These are phyloP conservation scores for Torulaspora pretoriensis DNA, from an alignment of 1,139 yeast species.

Conservation along the genomic window DNA sequence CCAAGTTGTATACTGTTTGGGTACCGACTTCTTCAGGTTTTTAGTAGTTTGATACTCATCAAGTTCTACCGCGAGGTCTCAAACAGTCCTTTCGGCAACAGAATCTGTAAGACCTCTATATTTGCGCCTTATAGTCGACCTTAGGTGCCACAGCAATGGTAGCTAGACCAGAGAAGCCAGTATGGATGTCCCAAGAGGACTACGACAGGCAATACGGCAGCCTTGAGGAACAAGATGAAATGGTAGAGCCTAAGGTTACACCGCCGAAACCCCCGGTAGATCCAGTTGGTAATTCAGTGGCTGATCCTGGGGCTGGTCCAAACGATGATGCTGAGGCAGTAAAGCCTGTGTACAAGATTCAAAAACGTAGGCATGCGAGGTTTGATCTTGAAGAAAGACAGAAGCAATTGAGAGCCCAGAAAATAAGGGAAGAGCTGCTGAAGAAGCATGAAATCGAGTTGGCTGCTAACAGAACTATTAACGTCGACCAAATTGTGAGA, in stretches of 20 bases:
- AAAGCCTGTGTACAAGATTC: conserved; percentile 18
- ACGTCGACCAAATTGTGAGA: conserved; percentile 58
- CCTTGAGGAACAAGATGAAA: conserved; percentile 9
- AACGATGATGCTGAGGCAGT: conserved; percentile 8
- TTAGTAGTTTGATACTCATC: neutral
- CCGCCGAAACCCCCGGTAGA: conserved; percentile 4
- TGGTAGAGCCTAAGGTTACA: conserved; percentile 13
- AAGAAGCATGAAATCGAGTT: conserved; percentile 35
- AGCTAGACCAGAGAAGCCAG: conserved; percentile 33
- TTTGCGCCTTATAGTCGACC: neutral
- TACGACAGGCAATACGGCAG: conserved; percentile 33
- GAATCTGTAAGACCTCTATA: neutral
- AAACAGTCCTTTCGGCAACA: neutral
- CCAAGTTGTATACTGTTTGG: neutral
- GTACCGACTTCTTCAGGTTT: neutral
- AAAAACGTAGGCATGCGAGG: conserved; percentile 31
- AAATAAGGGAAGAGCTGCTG: conserved; percentile 35
- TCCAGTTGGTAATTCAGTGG: conserved; percentile 9
- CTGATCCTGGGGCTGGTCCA: conserved; percentile 3
- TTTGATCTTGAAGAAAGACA: conserved; percentile 32
- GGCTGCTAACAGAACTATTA: conserved; percentile 32
- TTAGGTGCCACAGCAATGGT: conserved; percentile 12
- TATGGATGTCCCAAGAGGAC: conserved; percentile 41
- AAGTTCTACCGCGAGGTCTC: neutral
- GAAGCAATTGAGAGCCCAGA: conserved; percentile 29